Percentiles rank a stretch among this genome's conserved stretches.
Evolutionary conservation across 140 eudicot species (phyloP).

Genomic region (Oenanthe javanica): DNA sequence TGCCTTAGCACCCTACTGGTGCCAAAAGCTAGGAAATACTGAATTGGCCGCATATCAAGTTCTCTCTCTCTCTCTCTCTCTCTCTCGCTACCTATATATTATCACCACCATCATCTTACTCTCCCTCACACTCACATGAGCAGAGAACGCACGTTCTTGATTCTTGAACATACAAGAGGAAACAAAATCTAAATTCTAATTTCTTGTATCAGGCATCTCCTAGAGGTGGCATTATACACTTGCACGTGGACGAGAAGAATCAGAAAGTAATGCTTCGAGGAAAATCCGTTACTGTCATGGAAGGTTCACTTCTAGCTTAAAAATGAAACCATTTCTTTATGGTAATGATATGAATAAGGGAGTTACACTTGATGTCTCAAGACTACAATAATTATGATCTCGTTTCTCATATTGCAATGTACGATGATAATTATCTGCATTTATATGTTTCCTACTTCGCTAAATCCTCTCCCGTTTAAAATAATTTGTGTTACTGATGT

Average conservation of each 20-base stretch:
- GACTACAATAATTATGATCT: background rate
- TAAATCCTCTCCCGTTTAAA: background rate
- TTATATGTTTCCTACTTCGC: background rate
- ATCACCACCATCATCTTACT: background rate
- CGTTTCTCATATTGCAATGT: background rate
- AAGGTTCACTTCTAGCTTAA: constrained; percentile 59
- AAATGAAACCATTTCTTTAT: too few relatives aligned
- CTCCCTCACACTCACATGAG: background rate
- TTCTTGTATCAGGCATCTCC: constrained; percentile 72
- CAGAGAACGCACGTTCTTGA: background rate
- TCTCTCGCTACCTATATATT: background rate
- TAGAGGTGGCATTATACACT: constrained; percentile 55
- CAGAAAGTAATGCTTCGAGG: constrained; percentile 71
- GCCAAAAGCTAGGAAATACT: constrained; percentile 61
- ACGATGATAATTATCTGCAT: background rate
- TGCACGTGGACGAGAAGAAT: constrained; percentile 61
- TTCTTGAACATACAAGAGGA: background rate
- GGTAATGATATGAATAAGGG: background rate
- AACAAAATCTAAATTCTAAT: background rate
- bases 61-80: constrained; percentile 18
- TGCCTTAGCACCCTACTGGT: constrained; percentile 78
- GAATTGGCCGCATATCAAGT: constrained; percentile 74
- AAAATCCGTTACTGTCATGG: constrained; percentile 61
- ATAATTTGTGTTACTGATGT: background rate
- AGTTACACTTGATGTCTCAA: background rate